phyloP scores from a whole-genome alignment of 345 rosid species.

The Arabidopsis suecica region DNA sequence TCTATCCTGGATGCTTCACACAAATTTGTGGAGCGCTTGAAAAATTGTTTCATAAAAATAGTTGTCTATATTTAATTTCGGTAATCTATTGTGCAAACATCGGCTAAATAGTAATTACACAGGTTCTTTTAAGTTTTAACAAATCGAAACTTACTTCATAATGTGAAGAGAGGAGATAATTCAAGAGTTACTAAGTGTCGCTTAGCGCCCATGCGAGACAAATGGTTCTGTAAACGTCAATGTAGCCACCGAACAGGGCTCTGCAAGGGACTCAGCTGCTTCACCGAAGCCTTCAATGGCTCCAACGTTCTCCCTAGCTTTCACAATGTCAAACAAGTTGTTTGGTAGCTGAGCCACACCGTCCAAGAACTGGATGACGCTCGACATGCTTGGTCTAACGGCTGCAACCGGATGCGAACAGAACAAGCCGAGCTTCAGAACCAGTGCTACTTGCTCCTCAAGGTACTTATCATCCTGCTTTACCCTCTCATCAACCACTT shows the following conservation, averaged over 20 bases:
- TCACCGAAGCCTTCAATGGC: not conserved
- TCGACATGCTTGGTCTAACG: constrained; percentile 42
- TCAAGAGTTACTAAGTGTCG: not conserved
- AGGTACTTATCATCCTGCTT: constrained; percentile 12
- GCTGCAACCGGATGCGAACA: constrained; percentile 43
- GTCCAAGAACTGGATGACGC: constrained; percentile 12
- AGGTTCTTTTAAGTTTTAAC: not conserved
- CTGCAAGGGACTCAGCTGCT: not conserved
- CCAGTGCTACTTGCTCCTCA: constrained; percentile 45
- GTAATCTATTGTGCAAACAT: not conserved
- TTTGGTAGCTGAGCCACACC: constrained; percentile 6
- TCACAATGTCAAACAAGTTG: constrained; percentile 19
- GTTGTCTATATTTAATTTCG: too few species aligned
- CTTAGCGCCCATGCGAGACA: constrained; percentile 30
- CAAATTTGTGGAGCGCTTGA: too few species aligned
- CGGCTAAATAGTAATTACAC: not conserved
- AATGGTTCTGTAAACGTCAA: constrained; percentile 32
- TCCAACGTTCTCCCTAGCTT: constrained; percentile 10
- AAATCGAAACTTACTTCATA: not conserved
- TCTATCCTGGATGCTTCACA: not conserved
- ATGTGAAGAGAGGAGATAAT: not conserved
- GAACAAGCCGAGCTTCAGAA: constrained; percentile 49
- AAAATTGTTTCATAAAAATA: too few species aligned
- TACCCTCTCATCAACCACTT: constrained; percentile 35
- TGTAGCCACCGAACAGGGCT: constrained; percentile 9